Conservation (phyloP, 164 flowering plant genomes). For the Kingdonia uniflora region DNA sequence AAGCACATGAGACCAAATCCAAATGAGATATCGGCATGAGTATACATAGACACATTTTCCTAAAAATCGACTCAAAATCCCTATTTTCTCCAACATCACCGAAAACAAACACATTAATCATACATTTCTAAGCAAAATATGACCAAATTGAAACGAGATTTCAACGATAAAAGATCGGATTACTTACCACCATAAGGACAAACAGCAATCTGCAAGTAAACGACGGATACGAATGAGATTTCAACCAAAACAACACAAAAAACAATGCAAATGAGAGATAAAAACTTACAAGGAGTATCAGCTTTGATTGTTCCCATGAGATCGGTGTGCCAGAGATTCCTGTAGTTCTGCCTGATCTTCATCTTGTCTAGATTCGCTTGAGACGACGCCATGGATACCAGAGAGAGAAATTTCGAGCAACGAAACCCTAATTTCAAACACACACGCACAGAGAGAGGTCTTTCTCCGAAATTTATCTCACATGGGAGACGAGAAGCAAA, state of each 20-base stretch:
- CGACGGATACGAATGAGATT: background rate
- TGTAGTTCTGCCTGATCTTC: slow-evolving; percentile 65
- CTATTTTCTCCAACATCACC: too few relatives aligned
- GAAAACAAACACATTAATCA: too few relatives aligned
- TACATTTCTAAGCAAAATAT: background rate
- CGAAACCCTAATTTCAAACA: too few relatives aligned
- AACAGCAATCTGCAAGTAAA: slow-evolving; percentile 38
- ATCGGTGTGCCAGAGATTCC: slow-evolving; percentile 85
- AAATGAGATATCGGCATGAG: too few relatives aligned
- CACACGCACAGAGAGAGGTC: too few relatives aligned
- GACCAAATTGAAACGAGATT: slow-evolving; percentile 6
- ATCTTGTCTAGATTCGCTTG: slow-evolving; percentile 51
- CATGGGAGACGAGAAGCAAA: too few relatives aligned
- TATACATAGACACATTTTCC: too few relatives aligned
- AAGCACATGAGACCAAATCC: too few relatives aligned
- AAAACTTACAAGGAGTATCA: slow-evolving; percentile 54
- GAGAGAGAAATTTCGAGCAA: too few relatives aligned
- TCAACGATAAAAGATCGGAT: slow-evolving; percentile 8
- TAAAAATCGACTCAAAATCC: too few relatives aligned
- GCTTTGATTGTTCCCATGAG: slow-evolving; percentile 53
- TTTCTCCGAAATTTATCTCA: too few relatives aligned
- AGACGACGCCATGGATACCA: slow-evolving; percentile 23
- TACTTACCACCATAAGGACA: slow-evolving; percentile 31
- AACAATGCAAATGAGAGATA: background rate
- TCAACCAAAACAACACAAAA: background rate